These are phyloP conservation scores for Magnusiomyces tetraspermus DNA, from an alignment of 1,139 yeast species.

Conservation along the genomic window DNA sequence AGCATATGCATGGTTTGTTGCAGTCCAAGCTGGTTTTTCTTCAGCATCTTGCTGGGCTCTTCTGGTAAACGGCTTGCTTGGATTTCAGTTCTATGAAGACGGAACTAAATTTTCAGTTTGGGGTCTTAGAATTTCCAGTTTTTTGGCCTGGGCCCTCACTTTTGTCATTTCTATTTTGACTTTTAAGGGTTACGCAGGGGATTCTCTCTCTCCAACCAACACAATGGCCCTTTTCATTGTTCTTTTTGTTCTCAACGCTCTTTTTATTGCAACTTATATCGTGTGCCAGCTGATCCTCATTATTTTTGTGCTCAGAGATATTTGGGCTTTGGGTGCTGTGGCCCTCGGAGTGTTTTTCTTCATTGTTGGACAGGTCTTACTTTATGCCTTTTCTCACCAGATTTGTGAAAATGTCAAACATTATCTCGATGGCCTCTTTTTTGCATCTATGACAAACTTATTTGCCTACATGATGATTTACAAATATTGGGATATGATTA, in stretches of 20 bases:
- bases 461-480: constrained; percentile 89
- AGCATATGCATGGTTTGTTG: constrained; percentile 72
- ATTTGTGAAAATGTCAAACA: constrained; percentile 71
- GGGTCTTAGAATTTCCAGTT: constrained; percentile 43
- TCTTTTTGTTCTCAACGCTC: constrained; percentile 59
- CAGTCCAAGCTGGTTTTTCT: constrained; percentile 65
- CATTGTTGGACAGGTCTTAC: constrained; percentile 65
- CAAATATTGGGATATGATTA: constrained; percentile 93
- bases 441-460: constrained; percentile 69
- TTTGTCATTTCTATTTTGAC: constrained; percentile 37
- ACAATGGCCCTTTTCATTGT: constrained; percentile 62
- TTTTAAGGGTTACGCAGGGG: constrained; percentile 12
- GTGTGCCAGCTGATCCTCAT: constrained; percentile 66
- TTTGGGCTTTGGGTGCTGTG: constrained; percentile 86
- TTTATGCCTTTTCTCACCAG: constrained; percentile 54
- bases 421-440: constrained; percentile 82
- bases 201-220: constrained; percentile 36
- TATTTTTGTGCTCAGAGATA: constrained; percentile 54
- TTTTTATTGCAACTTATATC: constrained; percentile 52
- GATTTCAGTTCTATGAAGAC: constrained; percentile 91
- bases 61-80: constrained; percentile 64
- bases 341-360: constrained; percentile 62
- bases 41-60: constrained; percentile 63
- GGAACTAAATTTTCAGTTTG: constrained; percentile 51
- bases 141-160: constrained; percentile 49